phyloP scores from a whole-genome alignment of 371 early-diverging fungal species.

The Mortierella sp. region DNA sequence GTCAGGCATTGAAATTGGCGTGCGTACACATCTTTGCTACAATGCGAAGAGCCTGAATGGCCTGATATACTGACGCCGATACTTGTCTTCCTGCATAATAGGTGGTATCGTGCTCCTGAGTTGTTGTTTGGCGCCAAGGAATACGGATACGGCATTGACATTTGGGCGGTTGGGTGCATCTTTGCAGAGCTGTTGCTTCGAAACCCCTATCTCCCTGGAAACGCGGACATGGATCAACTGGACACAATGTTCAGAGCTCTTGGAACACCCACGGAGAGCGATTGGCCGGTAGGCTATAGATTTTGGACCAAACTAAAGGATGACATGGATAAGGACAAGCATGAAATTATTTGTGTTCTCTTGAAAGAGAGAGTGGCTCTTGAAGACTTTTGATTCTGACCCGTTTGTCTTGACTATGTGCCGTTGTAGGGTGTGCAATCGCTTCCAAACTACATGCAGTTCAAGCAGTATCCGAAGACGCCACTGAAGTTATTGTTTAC shows the following conservation, averaged over 20 bases:
- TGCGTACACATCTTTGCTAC: too few species aligned
- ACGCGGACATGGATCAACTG: constrained; percentile 95
- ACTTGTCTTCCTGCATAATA: constrained; percentile 21
- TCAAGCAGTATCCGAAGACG: constrained; percentile 76
- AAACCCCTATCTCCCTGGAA: constrained; percentile 96
- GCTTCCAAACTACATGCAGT: constrained; percentile 82
- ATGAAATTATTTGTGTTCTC: not conserved
- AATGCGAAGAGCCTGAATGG: not conserved
- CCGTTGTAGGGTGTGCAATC: constrained; percentile 72
- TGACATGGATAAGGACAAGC: not conserved
- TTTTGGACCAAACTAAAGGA: not conserved
- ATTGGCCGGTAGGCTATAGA: constrained; percentile 89
- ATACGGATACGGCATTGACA: constrained; percentile 95
- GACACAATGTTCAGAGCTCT: constrained; percentile 95
- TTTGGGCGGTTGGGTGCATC: constrained; percentile 99
- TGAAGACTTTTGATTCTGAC: not conserved
- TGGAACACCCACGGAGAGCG: constrained; percentile 97
- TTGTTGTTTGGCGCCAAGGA: constrained; percentile 94
- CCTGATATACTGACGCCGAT: not conserved
- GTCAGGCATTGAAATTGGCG: not conserved
- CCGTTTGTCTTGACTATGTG: not conserved
- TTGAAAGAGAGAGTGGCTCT: not conserved
- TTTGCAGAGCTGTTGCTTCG: constrained; percentile 99
- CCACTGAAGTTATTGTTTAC: constrained; percentile 89
- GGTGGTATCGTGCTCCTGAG: constrained; percentile 99